Evolutionary conservation across 441 rosid genomes (phyloP).

Genomic region (Hura crepitans): DNA sequence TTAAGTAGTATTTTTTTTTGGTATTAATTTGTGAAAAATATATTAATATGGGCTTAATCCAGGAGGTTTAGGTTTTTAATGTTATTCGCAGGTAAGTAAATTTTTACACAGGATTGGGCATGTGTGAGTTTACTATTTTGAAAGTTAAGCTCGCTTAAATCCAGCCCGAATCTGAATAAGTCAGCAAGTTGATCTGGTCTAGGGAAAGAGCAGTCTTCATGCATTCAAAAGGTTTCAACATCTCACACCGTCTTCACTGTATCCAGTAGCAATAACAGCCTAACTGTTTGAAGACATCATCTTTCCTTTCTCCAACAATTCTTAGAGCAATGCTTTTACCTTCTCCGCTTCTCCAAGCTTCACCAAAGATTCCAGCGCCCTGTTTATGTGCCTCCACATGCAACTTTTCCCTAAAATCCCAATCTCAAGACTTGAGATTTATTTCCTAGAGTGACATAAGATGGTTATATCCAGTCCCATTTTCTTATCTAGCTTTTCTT

Average conservation of each 20-base stretch:
- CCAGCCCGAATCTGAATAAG: too few relatives aligned
- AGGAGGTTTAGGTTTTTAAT: too few relatives aligned
- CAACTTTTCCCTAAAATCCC: constrained; percentile 59
- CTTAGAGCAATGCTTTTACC: constrained; percentile 49
- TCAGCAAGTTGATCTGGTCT: too few relatives aligned
- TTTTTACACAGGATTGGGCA: too few relatives aligned
- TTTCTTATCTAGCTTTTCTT: constrained; percentile 49
- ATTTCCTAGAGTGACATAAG: constrained; percentile 66
- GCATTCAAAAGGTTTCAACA: constrained; percentile 46
- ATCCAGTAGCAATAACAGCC: constrained; percentile 54
- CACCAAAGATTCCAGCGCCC: constrained; percentile 61
- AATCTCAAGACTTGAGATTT: constrained; percentile 57
- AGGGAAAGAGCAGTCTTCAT: constrained; percentile 45
- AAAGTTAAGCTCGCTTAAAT: too few relatives aligned
- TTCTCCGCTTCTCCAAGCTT: constrained; percentile 66
- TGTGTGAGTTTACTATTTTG: too few relatives aligned
- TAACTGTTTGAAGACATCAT: constrained; percentile 48
- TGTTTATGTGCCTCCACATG: constrained; percentile 58
- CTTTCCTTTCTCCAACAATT: constrained; percentile 46
- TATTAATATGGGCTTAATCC: too few relatives aligned
- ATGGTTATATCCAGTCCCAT: constrained; percentile 64
- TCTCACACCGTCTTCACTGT: constrained; percentile 38
- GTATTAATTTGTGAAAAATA: too few relatives aligned
- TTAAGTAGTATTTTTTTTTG: too few relatives aligned
- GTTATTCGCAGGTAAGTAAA: too few relatives aligned